phyloP scores from a whole-genome alignment of 2,329 filamentous ascomycete genomes.

The Penicillium sumatraense region DNA sequence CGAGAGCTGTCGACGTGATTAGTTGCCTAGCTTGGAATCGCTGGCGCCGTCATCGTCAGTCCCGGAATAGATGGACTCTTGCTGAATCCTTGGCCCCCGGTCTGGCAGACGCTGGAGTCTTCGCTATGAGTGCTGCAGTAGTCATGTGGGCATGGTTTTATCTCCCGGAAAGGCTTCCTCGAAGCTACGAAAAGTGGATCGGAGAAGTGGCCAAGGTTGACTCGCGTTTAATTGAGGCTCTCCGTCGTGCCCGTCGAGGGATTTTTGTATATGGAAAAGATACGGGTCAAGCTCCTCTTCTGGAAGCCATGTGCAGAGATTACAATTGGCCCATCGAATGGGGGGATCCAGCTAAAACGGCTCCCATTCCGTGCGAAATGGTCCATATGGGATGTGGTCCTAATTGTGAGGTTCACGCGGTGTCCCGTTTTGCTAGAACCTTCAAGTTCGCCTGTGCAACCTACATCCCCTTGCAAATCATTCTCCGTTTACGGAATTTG shows the following conservation, averaged over 20 bases:
- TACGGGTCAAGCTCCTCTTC: slow-evolving; percentile 69
- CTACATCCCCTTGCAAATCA: slow-evolving; percentile 75
- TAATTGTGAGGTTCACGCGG: slow-evolving; percentile 72
- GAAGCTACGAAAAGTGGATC: slow-evolving; percentile 81
- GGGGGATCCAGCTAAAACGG: slow-evolving; percentile 71
- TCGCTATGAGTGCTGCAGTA: slow-evolving; percentile 71
- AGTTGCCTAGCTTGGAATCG: slow-evolving; percentile 68
- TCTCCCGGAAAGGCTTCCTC: slow-evolving; percentile 69
- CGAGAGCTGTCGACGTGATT: slow-evolving; percentile 73
- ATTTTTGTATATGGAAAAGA: slow-evolving; percentile 74
- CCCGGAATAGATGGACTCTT: slow-evolving; percentile 34
- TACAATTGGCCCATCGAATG: slow-evolving; percentile 70
- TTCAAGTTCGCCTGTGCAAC: slow-evolving; percentile 77
- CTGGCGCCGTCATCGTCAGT: slow-evolving; percentile 42
- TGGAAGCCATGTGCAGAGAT: slow-evolving; percentile 74
- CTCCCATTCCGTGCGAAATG: slow-evolving; percentile 80
- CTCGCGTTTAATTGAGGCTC: slow-evolving; percentile 71
- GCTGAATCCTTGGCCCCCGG: slow-evolving; percentile 47
- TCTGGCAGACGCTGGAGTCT: slow-evolving; percentile 70
- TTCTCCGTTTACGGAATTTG: slow-evolving; percentile 60
- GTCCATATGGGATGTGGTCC: slow-evolving; percentile 79
- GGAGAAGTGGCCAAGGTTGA: slow-evolving; percentile 76
- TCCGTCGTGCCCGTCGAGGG: slow-evolving; percentile 68
- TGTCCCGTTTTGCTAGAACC: slow-evolving; percentile 68
- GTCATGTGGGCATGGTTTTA: slow-evolving; percentile 95